Evolutionary conservation across 768 basidiomycete genomes (phyloP), one percentile per base, ranked within the genome.

Genomic region (Astraeus odoratus): DNA sequence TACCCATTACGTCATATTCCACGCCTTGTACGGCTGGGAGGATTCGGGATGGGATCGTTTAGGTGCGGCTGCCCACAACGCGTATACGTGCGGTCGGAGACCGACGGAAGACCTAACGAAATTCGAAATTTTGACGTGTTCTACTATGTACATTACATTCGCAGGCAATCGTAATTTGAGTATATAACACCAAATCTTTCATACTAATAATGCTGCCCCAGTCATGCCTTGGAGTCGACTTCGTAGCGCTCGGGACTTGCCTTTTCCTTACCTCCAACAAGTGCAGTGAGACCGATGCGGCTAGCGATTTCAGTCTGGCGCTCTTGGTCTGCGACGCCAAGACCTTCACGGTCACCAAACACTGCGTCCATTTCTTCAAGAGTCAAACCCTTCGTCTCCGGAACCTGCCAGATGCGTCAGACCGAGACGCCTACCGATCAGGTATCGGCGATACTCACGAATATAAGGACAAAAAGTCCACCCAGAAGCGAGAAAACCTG

Each of bases 351-450:
- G 42, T 76, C 76, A 25, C 81, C 80, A 60, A 90, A 90, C 16
- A 84, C 76, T 23, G 76, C 76, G 61, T 90, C 86, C 77, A 88
- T 84, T 61, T 89, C 83, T 57, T 89, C 86, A 37, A 88, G 69
- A 3, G 78, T 75, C 3, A 83, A 69, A 25, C 78, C 80, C 65
- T 85, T 85, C 13, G 81, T 84, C 65, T 84, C 81, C n/a, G 82
- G 82, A 1, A 80, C 76, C 77, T 79, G 33, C n/a, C n/a, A 19
- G 36, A 34, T 23, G 8, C 3, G 35, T 46, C 27, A 40, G 22
- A 35, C 15, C 20, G 31, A 18, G 24, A 26, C 15, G 7, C 2
- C 12, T 29, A 20, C 27, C 31, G 0, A 4, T 20, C 18, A 20
- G 12, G 22, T 40, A 22, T 2, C 3, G 16, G 38, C 29, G 29